A percentile compares a stretch with the other conserved stretches of the same genome.
Evolutionary conservation across 1,284 basidiomycete genomes (phyloP).

Genomic region (Sporisorium scitamineum): DNA sequence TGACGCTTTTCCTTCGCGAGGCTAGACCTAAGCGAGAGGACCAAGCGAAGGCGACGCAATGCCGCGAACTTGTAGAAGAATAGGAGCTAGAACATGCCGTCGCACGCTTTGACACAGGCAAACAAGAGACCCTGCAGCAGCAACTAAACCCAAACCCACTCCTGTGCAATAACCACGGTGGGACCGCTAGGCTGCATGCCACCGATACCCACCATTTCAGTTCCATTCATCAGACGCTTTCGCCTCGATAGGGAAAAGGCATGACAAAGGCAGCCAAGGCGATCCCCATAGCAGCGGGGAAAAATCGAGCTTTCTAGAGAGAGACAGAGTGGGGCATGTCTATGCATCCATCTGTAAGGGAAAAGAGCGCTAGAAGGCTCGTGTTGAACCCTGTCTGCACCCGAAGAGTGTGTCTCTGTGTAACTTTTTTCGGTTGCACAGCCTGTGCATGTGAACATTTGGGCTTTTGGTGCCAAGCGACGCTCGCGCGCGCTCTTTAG

Average conservation of each 20-base stretch:
- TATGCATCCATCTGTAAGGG: conserved; percentile 3
- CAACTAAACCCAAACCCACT: background rate
- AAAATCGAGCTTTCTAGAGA: too few species aligned
- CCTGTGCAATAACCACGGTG: background rate
- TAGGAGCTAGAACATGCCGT: background rate
- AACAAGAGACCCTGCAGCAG: background rate
- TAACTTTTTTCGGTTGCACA: background rate
- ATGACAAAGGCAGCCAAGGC: background rate
- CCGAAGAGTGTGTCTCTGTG: conserved; percentile 11
- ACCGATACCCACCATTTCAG: background rate
- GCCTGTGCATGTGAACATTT: conserved; percentile 15
- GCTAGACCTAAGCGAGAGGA: background rate
- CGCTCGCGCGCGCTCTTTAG: background rate
- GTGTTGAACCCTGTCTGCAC: conserved; percentile 11
- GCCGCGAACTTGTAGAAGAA: background rate
- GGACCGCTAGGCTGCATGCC: background rate
- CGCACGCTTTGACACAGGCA: background rate
- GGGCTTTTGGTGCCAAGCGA: too few species aligned
- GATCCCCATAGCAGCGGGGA: conserved; percentile 2
- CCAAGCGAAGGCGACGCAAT: conserved; percentile 15
- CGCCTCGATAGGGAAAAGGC: background rate
- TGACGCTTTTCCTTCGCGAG: background rate
- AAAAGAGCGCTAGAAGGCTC: background rate
- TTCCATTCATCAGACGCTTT: too few species aligned
- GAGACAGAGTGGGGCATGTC: conserved; percentile 3